Base-by-base conservation (phyloP, 108 stramenopile genomes). In the Nitzschia inconspicua region DNA sequence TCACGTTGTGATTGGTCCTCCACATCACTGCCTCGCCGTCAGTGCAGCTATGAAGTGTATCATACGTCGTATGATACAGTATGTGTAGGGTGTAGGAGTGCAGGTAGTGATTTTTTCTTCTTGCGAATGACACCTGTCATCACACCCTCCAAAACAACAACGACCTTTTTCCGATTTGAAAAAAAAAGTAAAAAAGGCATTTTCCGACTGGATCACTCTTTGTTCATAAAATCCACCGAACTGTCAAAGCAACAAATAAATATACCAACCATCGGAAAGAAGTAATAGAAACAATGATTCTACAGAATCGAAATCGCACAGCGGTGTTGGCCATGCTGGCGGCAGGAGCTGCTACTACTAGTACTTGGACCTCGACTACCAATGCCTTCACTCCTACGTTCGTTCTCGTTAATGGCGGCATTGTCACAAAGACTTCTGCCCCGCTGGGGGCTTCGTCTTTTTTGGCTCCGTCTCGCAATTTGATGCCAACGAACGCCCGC, bases 361-460 rank as follows among this genome's bases (percentile, higher is more conserved):
- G 27, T n/a, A 52, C 4, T 35, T 25, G 40, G 27, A 36, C 7
- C 14, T 42, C 27, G 14, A 32, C 46, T 10, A 49, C 66, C 23
- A 34, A 58, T 41, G 68, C 68, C 37, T 70, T 70, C 47, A 44
- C 53, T 18, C 67, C 67, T 32, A 31, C 47, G 40, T 32, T 32
- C 10, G 50, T 50, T 28, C 39, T 44, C 39, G 19, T 19, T 27
- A 37, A 22, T 19, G 47, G 25, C 35, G 22, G 50, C 16, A n/a
- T 52, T 28, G 27, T 8, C 24, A 13, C 30, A 20, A 50, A 50
- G 23, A n/a, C 48, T 24, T 19, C 20, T 0, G 61, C 9, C 10
- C 37, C 24, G 4, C 35, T 18, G 25, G 36, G 20, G 10, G 39
- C 61, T 10, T 43, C 43, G 43, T 44, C 31, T 44, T 44, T 44